These are phyloP conservation scores for Exophiala dermatitidis DNA, from an alignment of 2,329 filamentous ascomycete genomes.

Conservation along the genomic window DNA sequence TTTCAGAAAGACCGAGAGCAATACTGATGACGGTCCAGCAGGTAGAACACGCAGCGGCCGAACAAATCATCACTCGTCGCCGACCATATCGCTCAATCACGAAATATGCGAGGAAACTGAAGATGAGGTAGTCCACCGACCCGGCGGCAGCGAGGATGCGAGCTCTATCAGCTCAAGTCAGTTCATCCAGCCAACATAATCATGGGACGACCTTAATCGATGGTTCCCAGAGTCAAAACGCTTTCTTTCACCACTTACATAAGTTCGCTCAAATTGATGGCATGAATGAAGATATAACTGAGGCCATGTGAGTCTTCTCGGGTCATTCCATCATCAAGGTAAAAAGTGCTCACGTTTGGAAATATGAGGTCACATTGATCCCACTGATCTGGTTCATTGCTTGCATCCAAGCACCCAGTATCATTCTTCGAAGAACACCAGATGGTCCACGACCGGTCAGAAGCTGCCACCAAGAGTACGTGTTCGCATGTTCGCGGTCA, in stretches of 20 bases:
- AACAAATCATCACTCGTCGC: constrained; percentile 44
- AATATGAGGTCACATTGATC: constrained; percentile 27
- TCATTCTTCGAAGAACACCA: constrained; percentile 39
- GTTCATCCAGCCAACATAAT: no score
- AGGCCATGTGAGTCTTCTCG: constrained; percentile 11
- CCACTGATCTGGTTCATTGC: constrained; percentile 32
- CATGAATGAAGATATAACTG: constrained; percentile 40
- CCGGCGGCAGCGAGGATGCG: constrained; percentile 43
- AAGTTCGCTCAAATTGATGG: constrained; percentile 34
- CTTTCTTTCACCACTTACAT: not conserved
- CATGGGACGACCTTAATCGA: no score
- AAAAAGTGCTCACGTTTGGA: constrained; percentile 21
- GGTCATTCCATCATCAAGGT: not conserved
- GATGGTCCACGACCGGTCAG: constrained; percentile 37
- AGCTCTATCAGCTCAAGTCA: constrained; percentile 15
- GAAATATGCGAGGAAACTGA: constrained; percentile 39
- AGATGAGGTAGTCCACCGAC: constrained; percentile 42
- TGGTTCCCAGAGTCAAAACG: no score
- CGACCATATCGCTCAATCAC: constrained; percentile 45
- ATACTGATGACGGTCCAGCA: constrained; percentile 47
- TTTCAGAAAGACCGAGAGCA: constrained; percentile 36
- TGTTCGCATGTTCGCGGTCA: constrained; percentile 41
- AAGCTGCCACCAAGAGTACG: constrained; percentile 41
- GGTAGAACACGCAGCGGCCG: constrained; percentile 42
- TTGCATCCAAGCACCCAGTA: constrained; percentile 41